These are phyloP conservation scores for Dothidotthia symphoricarpi DNA, from an alignment of 2,329 filamentous ascomycete species.

Conservation along the genomic window DNA sequence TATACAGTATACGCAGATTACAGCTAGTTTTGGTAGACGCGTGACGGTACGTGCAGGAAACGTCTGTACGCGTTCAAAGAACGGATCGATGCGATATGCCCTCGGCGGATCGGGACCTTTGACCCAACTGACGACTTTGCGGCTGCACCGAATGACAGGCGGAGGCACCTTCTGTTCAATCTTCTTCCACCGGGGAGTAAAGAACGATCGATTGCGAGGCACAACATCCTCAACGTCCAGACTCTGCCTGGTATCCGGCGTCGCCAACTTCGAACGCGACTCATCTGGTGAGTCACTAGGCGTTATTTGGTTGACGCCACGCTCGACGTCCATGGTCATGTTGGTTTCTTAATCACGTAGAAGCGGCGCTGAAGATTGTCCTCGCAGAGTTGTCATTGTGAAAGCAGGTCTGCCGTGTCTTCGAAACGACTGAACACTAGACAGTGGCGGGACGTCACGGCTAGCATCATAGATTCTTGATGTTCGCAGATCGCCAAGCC, in stretches of 20 bases:
- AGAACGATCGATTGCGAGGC: conserved; percentile 3
- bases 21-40: conserved; percentile 56
- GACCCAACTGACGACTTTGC: conserved; percentile 43
- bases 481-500: too few relatives aligned
- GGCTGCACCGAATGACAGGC: conserved; percentile 14
- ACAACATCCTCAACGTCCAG: conserved; percentile 4
- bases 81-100: conserved; percentile 45
- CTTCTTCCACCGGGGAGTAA: conserved; percentile 10
- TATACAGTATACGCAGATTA: conserved; percentile 56
- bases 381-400: too few relatives aligned
- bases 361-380: too few relatives aligned
- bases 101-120: conserved; percentile 47
- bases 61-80: conserved; percentile 66
- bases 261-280: conserved; percentile 2
- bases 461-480: too few relatives aligned
- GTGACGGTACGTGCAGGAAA: conserved; percentile 61
- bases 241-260: conserved; percentile 4
- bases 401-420: too few relatives aligned
- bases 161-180: conserved; percentile 15
- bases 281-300: neutral
- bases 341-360: too few relatives aligned
- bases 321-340: too few relatives aligned
- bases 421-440: too few relatives aligned
- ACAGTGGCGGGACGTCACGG: too few relatives aligned
- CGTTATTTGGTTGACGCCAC: too few relatives aligned